Evolutionary conservation across 2,329 filamentous ascomycete species (phyloP).

Genomic region (Cytospora paraplurivora): DNA sequence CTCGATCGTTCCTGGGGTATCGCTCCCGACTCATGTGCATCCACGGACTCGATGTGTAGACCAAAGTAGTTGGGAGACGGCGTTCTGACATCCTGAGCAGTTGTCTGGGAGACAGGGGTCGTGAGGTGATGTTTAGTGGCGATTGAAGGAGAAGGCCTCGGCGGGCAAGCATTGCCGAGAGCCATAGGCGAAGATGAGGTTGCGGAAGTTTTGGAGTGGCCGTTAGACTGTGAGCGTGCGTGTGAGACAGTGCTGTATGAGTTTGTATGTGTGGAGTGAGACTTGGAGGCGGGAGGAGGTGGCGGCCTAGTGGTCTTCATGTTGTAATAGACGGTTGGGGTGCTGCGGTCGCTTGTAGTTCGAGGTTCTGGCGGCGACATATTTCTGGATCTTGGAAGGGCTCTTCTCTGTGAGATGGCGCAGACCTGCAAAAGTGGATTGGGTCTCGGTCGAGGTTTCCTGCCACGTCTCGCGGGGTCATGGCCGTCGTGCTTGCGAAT

Average conservation of each 20-base stretch:
- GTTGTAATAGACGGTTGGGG: constrained; percentile 44
- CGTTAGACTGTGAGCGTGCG: constrained; percentile 44
- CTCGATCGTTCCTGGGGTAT: constrained; percentile 75
- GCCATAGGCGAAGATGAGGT: constrained; percentile 54
- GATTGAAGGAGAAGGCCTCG: constrained; percentile 49
- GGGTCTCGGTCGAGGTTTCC: constrained; percentile 17
- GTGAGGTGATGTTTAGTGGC: constrained; percentile 14
- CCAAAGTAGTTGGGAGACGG: constrained; percentile 88
- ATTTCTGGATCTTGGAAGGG: not conserved
- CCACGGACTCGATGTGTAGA: constrained; percentile 64
- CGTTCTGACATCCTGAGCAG: constrained; percentile 44
- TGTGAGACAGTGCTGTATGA: constrained; percentile 36
- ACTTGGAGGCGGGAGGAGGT: constrained; percentile 39
- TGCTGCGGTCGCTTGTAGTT: constrained; percentile 32
- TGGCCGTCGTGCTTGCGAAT: constrained; percentile 21
- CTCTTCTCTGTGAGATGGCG: not conserved
- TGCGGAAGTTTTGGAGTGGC: constrained; percentile 43
- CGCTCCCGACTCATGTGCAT: constrained; percentile 64
- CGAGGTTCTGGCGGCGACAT: constrained; percentile 36
- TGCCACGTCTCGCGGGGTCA: constrained; percentile 17
- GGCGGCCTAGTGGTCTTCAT: constrained; percentile 50
- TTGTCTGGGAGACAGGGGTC: constrained; percentile 32
- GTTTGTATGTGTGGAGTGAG: constrained; percentile 33
- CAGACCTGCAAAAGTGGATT: constrained; percentile 17
- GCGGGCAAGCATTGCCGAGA: constrained; percentile 56